Base-by-base conservation (phyloP, 2,329 filamentous ascomycete species). In the Colletotrichum truncatum region DNA sequence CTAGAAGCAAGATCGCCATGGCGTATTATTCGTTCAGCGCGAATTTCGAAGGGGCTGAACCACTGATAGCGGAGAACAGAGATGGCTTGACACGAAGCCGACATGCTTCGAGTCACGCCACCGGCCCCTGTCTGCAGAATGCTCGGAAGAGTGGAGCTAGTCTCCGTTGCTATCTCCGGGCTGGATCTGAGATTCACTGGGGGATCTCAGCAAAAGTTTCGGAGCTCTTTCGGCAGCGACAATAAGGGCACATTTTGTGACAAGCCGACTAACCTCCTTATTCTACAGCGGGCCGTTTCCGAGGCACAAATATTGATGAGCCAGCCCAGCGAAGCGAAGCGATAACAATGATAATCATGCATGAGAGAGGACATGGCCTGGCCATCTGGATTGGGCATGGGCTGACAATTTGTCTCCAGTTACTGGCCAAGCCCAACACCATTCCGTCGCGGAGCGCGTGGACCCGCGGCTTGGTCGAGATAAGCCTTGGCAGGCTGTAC, bases 151-250 rank as follows among this genome's bases (percentile, higher is more conserved):
- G 36, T 62, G 62, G 62, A 30, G 21, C 16, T 3, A 12, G 11
- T 25, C 25, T 39, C 56, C 39, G 56, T 54, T 54, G 14, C 57
- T 56, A 55, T 65, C 57, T 51, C 62, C 23, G 43, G 49, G 57
- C 36, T 43, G 41, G 16, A 51, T 51, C 62, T 56, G 28, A 51
- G 41, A 55, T 54, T 65, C 18, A n/a, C 14, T 51, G 25, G 46
- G 25, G 21, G 23, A 60, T 60, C 55, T 60, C n/a, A 52, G 45
- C 54, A 46, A 60, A 36, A 28, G 8, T 23, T 10, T 41, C 25
- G 39, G 39, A 25, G 36, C 28, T 23, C 34, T 25, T 41, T 54
- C 26, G 21, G 34, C 39, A 28, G 23, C 25, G 46, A 30, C 16
- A n/a, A 48, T 25, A 18, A 23, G 26, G 25, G 7, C 34, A 16